phyloP scores from a whole-genome alignment of 805 yeast genomes.

The Candida lessepsii region DNA sequence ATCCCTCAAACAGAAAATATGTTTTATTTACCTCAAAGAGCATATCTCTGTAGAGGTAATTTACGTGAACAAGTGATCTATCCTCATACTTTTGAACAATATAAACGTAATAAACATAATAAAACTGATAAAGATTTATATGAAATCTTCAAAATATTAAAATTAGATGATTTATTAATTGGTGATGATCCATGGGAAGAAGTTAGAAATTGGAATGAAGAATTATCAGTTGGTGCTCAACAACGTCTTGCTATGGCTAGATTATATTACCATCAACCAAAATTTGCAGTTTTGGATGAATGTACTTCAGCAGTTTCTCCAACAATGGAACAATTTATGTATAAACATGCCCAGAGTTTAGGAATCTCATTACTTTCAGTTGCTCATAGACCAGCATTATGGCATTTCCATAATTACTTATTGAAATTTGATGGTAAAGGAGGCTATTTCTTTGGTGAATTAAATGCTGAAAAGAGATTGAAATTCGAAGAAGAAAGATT shows the following conservation, averaged over 20 bases:
- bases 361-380: conserved; percentile 85
- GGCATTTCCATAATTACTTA: conserved; percentile 86
- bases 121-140: conserved; percentile 50
- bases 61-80: conserved; percentile 86
- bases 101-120: conserved; percentile 28
- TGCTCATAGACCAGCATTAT: conserved; percentile 86
- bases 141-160: conserved; percentile 54
- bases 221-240: conserved; percentile 86
- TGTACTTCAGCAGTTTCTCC: conserved; percentile 94
- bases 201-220: conserved; percentile 82
- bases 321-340: conserved; percentile 87
- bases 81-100: conserved; percentile 70
- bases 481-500: conserved; percentile 76
- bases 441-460: conserved; percentile 55
- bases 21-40: conserved; percentile 90
- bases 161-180: conserved; percentile 55
- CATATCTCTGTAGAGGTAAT: conserved; percentile 78
- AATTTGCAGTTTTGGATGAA: conserved; percentile 92
- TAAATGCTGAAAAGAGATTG: conserved; percentile 73
- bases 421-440: conserved; percentile 87
- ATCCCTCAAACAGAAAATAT: conserved; percentile 67
- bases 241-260: conserved; percentile 93
- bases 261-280: conserved; percentile 85
- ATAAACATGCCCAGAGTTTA: conserved; percentile 71
- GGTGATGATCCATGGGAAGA: conserved; percentile 55